Evolutionary conservation across 2,329 filamentous ascomycete species (phyloP).

Genomic region (Diplocarpon rosae): DNA sequence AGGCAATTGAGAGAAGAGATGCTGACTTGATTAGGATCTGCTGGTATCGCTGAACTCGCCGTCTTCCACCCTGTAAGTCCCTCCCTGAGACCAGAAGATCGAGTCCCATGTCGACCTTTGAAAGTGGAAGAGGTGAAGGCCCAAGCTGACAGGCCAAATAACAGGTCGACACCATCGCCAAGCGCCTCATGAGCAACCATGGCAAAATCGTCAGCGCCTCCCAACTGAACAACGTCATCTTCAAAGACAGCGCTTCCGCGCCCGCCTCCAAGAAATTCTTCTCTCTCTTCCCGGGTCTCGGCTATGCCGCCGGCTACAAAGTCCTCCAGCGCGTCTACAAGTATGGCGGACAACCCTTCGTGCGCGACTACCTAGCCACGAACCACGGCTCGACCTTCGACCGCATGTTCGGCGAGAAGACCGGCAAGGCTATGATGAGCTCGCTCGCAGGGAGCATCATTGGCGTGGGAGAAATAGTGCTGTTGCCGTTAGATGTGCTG

Average conservation of each 20-base stretch:
- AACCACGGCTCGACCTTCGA: conserved; percentile 82
- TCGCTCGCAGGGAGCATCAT: conserved; percentile 91
- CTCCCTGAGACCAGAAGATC: conserved; percentile 3
- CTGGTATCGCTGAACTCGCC: conserved; percentile 84
- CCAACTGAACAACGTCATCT: conserved; percentile 83
- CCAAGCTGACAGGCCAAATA: conserved; percentile 11
- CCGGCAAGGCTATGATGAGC: conserved; percentile 96
- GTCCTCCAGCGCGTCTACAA: conserved; percentile 96
- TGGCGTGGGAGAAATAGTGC: conserved; percentile 92
- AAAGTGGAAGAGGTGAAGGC: not conserved
- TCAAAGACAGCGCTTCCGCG: conserved; percentile 75
- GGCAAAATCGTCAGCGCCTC: conserved; percentile 50
- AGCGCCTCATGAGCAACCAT: conserved; percentile 98
- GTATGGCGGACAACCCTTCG: conserved; percentile 94
- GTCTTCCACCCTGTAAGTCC: conserved; percentile 75
- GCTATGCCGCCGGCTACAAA: conserved; percentile 97
- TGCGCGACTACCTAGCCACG: conserved; percentile 72
- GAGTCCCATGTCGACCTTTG: not conserved
- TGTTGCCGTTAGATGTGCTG: conserved; percentile 88
- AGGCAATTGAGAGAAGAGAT: not conserved
- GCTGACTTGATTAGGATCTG: conserved; percentile 51
- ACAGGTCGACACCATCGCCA: conserved; percentile 94
- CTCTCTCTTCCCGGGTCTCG: conserved; percentile 91
- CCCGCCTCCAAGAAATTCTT: conserved; percentile 69
- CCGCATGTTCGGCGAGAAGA: conserved; percentile 84